Percentiles rank a stretch among this genome's conserved stretches.
phyloP scores from a whole-genome alignment of 805 yeast genomes.

The Danielozyma ontarioensis region DNA sequence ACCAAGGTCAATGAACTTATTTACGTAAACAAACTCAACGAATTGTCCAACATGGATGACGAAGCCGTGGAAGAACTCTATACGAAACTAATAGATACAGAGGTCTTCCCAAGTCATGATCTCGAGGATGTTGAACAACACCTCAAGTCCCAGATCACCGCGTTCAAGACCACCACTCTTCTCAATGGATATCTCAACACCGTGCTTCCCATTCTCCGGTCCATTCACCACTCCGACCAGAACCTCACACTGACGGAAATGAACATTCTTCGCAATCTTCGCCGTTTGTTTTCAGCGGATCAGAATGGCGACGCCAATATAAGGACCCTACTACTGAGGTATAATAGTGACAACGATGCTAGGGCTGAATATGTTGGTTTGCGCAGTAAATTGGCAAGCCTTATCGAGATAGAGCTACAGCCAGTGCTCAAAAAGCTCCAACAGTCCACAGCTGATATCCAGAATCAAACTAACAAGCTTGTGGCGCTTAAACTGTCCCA shows the following conservation, averaged over 20 bases:
- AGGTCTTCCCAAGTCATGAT: constrained; percentile 5
- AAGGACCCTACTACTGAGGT: constrained; percentile 21
- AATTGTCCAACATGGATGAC: constrained; percentile 10
- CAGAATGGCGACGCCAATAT: constrained; percentile 11
- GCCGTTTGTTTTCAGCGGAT: constrained; percentile 10
- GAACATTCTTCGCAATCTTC: constrained; percentile 16
- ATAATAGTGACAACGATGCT: constrained; percentile 20
- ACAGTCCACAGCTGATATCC: constrained; percentile 7
- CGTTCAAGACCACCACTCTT: constrained; percentile 21
- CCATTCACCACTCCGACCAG: constrained; percentile 25
- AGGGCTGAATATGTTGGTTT: constrained; percentile 7
- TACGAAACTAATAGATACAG: constrained; percentile 6
- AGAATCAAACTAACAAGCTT: constrained; percentile 1
- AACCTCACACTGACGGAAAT: constrained; percentile 24
- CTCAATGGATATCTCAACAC: constrained; percentile 20
- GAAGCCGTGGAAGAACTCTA: constrained; percentile 11
- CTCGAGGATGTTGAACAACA: constrained; percentile 11
- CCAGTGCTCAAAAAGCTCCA: constrained; percentile 15
- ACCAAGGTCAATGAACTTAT: constrained; percentile 21
- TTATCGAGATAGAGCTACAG: constrained; percentile 3
- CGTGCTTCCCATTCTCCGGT: constrained; percentile 27
- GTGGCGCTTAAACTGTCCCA: constrained; percentile 7
- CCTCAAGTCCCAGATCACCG: constrained; percentile 13
- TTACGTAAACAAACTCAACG: constrained; percentile 21
- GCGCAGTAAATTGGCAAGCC: constrained; percentile 6